Evolutionary conservation across 208 protist genomes (phyloP), one percentile per base, ranked within the genome.

Genomic region (Leishmania tropica): DNA sequence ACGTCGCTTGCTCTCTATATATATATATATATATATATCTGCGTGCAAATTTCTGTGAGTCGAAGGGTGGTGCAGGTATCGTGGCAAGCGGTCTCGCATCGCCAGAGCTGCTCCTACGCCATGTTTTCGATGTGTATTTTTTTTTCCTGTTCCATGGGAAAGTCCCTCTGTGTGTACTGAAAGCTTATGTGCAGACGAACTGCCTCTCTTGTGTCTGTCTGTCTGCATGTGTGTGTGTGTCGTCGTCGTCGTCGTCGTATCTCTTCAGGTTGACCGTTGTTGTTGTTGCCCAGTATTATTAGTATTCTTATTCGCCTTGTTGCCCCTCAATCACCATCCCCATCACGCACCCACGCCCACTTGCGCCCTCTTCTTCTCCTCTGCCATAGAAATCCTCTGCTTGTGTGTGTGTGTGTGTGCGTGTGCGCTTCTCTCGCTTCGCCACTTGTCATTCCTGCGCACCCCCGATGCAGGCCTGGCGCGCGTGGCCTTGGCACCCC

Each of bases 201-300:
- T 42, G 3, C 42, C 42, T 42, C 42, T 42, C 42, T 0, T 42
- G 42, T 42, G 42, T 42, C 42, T 8, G 40, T 1, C 40, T 42
- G 42, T 42, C 4, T 42, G 42, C 78, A 6, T 88, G 75, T 86
- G 35, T 85, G 64, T 82, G 53, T 82, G 28, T 88, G 76, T 62
- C 24, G 0, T 47, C 45, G 45, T 47, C 42, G 45, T 47, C 45
- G 45, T 1, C 10, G 45, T 47, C 10, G 24, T 8, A 62, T 31
- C 56, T 2, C 24, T 13, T 62, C 24, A n/a, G 56, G 56, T n/a
- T 19, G 15, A 24, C 2, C 24, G 4, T 31, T n/a, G 24, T 13
- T 4, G 24, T 62, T 31, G 56, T n/a, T 6, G 24, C 56, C 56
- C 7, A 13, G 24, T 62, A 2, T 62, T 19, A 19, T 19, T 54